Evolutionary conservation across 202 grass and related monocot species (phyloP).

Genomic region (Panicum hallii): DNA sequence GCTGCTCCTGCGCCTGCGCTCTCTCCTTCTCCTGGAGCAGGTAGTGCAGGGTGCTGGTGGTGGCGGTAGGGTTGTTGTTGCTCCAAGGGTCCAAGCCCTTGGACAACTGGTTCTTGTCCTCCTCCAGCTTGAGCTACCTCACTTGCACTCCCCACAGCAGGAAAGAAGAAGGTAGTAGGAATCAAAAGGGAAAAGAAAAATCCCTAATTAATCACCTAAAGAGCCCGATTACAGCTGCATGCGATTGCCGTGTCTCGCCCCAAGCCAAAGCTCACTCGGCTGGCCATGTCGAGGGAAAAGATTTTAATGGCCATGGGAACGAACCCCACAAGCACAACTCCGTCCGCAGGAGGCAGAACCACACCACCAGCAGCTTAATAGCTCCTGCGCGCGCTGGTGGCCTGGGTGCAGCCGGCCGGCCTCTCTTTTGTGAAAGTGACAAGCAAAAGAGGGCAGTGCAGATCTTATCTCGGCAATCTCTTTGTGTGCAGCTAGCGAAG

Average conservation of each 20-base stretch:
- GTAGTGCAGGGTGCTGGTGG: slow-evolving; percentile 61
- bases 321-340: slow-evolving; percentile 43
- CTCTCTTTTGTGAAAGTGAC: slow-evolving; percentile 70
- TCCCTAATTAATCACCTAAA: slow-evolving; percentile 1
- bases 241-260: slow-evolving; percentile 42
- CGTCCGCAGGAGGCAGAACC: slow-evolving; percentile 23
- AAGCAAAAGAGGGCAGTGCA: slow-evolving; percentile 54
- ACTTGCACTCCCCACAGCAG: slow-evolving; percentile 28
- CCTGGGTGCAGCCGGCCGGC: slow-evolving; percentile 40
- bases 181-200: slow-evolving; percentile 24
- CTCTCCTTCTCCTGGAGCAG: slow-evolving; percentile 75
- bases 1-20: slow-evolving; percentile 52
- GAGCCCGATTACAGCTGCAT: slow-evolving; percentile 35
- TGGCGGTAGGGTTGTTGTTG: slow-evolving; percentile 61
- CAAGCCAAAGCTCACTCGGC: slow-evolving; percentile 40
- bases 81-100: slow-evolving; percentile 73
- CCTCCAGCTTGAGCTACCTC: slow-evolving; percentile 66
- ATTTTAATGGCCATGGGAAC: slow-evolving; percentile 45
- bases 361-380: slow-evolving; percentile 49
- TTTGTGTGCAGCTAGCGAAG: slow-evolving; percentile 57
- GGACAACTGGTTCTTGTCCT: slow-evolving; percentile 71
- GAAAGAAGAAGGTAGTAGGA: slow-evolving; percentile 36
- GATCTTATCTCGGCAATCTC: slow-evolving; percentile 70
- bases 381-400: slow-evolving; percentile 34
- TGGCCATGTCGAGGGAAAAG: slow-evolving; percentile 45